A percentile compares a stretch with the other conserved stretches of the same genome.
Conservation (phyloP, 2,329 filamentous ascomycete genomes). For the Colletotrichum chlorophyti region DNA sequence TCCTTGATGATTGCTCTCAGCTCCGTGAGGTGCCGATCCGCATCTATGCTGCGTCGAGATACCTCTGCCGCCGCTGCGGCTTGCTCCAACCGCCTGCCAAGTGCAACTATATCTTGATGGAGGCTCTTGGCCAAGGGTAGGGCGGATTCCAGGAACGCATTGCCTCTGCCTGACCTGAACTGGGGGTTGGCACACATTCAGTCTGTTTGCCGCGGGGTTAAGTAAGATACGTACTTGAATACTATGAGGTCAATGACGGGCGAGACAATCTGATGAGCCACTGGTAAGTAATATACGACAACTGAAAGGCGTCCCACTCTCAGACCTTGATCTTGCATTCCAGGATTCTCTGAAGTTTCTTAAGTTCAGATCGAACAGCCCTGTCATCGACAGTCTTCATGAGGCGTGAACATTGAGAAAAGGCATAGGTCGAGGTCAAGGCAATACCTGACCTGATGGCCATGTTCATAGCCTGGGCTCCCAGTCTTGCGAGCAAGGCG, state of each 20-base stretch:
- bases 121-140: constrained; percentile 83
- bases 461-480: constrained; percentile 85
- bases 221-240: constrained; percentile 67
- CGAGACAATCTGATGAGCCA: constrained; percentile 71
- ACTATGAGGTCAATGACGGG: constrained; percentile 93
- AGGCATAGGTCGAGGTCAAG: constrained; percentile 84
- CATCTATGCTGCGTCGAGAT: constrained; percentile 50
- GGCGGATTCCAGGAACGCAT: constrained; percentile 77
- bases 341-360: constrained; percentile 73
- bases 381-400: constrained; percentile 79
- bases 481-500: constrained; percentile 59
- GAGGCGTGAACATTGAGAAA: constrained; percentile 80
- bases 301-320: no score
- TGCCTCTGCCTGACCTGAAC: constrained; percentile 59
- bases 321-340: constrained; percentile 83
- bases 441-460: constrained; percentile 87
- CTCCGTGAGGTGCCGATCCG: constrained; percentile 66
- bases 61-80: constrained; percentile 71
- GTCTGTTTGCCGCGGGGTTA: background rate
- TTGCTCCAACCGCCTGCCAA: constrained; percentile 77
- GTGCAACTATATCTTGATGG: constrained; percentile 79
- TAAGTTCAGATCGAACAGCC: constrained; percentile 72
- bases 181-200: constrained; percentile 30
- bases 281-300: background rate
- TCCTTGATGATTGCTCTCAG: constrained; percentile 74